These are phyloP conservation scores for Trypanosoma avium DNA, from an alignment of 208 protist species.

Conservation along the genomic window DNA sequence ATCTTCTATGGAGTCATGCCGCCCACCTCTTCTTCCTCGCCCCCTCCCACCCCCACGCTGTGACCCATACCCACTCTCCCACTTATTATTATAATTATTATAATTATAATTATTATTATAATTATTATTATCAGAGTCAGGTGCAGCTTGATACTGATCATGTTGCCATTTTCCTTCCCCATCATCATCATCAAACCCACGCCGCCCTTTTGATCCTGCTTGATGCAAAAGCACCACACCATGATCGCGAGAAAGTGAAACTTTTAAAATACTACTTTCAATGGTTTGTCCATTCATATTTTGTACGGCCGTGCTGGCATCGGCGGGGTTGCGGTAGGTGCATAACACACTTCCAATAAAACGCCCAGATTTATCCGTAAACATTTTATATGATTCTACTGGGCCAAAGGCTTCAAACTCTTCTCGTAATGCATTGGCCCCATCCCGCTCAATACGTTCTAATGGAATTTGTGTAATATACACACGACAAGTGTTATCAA, in stretches of 20 bases:
- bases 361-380: slow-evolving; percentile 80
- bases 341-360: slow-evolving; percentile 82
- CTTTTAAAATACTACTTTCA: slow-evolving; percentile 65
- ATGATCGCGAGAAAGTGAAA: slow-evolving; percentile 71
- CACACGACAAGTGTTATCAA: slow-evolving; percentile 84
- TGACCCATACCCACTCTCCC: neutral
- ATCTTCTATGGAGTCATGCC: too few species aligned
- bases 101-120: neutral
- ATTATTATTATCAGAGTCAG: slow-evolving; percentile 20
- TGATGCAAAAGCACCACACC: slow-evolving; percentile 76
- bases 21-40: too few species aligned
- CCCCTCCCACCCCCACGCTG: too few species aligned
- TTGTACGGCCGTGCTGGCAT: slow-evolving; percentile 66
- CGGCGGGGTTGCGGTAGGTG: slow-evolving; percentile 90
- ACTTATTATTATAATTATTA: slow-evolving; percentile 20
- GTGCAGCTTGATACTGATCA: slow-evolving; percentile 70
- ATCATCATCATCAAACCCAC: slow-evolving; percentile 34
- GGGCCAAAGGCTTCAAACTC: slow-evolving; percentile 87
- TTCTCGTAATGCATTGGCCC: slow-evolving; percentile 54
- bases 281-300: slow-evolving; percentile 74
- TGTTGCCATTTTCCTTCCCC: slow-evolving; percentile 55
- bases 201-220: slow-evolving; percentile 23
- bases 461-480: slow-evolving; percentile 87
- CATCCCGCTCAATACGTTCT: slow-evolving; percentile 83
- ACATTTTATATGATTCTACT: slow-evolving; percentile 87